Conservation (phyloP, 2,329 filamentous ascomycete species). For the Endoconidiophora laricicola region DNA sequence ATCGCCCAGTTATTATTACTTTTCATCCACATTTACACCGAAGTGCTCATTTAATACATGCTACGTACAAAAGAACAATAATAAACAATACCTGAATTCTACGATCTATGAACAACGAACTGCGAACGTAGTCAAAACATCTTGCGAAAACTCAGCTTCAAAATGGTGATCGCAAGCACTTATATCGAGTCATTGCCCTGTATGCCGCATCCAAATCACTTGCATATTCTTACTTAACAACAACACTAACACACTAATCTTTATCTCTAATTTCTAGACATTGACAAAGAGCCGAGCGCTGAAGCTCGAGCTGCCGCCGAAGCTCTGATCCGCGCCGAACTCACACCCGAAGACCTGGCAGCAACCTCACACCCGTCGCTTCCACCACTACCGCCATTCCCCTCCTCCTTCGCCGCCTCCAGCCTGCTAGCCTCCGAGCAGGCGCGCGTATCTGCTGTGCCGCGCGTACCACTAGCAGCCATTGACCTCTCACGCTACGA, state of each 20-base stretch:
- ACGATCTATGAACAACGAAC: too few relatives aligned
- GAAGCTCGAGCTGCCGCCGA: constrained; percentile 48
- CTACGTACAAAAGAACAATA: too few relatives aligned
- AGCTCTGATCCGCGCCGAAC: constrained; percentile 52
- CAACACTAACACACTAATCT: not conserved
- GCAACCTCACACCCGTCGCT: constrained; percentile 39
- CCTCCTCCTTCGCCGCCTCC: constrained; percentile 39
- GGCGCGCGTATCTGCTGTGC: constrained; percentile 41
- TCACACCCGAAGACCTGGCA: constrained; percentile 24
- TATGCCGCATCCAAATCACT: constrained; percentile 25
- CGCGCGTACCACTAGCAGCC: constrained; percentile 35
- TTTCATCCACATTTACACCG: too few relatives aligned
- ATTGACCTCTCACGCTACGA: constrained; percentile 77
- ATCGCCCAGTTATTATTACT: too few relatives aligned
- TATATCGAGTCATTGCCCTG: constrained; percentile 69
- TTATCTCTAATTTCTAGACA: constrained; percentile 38
- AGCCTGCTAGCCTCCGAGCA: constrained; percentile 53
- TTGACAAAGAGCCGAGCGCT: constrained; percentile 56
- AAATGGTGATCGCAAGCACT: constrained; percentile 19
- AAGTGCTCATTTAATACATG: too few relatives aligned
- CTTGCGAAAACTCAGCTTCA: constrained; percentile 4
- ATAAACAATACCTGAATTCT: too few relatives aligned
- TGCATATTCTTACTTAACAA: not conserved
- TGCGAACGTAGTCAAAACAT: too few relatives aligned
- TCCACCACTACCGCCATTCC: constrained; percentile 33